Conservation (phyloP, 805 yeast genomes). For the Spathaspora arborariae region DNA sequence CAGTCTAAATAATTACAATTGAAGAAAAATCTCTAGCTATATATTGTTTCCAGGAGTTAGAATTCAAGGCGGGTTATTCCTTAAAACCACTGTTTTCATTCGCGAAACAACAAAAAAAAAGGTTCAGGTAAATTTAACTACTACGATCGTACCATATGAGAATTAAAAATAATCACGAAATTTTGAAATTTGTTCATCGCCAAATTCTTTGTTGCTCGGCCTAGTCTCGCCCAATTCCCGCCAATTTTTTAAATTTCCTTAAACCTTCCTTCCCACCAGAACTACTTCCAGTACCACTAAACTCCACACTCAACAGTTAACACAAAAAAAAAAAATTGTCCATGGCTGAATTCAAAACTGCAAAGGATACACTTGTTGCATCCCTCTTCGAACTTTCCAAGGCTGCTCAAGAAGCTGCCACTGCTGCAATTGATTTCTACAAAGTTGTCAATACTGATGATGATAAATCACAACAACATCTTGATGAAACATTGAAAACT, state of each 20-base stretch:
- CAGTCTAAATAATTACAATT: too few species aligned
- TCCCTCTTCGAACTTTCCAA: slow-evolving; percentile 78
- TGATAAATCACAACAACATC: slow-evolving; percentile 36
- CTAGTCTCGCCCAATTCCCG: neutral
- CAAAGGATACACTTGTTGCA: slow-evolving; percentile 47
- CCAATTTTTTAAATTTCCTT: neutral
- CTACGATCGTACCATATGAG: neutral
- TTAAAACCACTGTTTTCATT: too few species aligned
- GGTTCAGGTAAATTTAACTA: neutral
- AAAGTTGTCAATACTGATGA: slow-evolving; percentile 47
- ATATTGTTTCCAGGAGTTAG: too few species aligned
- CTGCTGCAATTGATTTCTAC: slow-evolving; percentile 75
- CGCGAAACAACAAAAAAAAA: neutral
- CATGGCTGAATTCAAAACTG: slow-evolving; percentile 17
- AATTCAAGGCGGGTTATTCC: neutral
- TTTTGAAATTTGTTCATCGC: neutral
- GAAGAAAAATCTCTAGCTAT: too few species aligned
- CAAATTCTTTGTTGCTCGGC: neutral
- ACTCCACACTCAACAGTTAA: neutral
- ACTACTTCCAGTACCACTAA: neutral
- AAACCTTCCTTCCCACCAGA: slow-evolving; percentile 2
- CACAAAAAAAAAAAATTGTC: neutral
- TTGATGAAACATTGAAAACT: slow-evolving; percentile 35
- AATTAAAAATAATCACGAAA: neutral
- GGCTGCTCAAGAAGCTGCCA: slow-evolving; percentile 82